Evolutionary conservation across 2,329 filamentous ascomycete species (phyloP).

Genomic region (Colletotrichum destructivum): DNA sequence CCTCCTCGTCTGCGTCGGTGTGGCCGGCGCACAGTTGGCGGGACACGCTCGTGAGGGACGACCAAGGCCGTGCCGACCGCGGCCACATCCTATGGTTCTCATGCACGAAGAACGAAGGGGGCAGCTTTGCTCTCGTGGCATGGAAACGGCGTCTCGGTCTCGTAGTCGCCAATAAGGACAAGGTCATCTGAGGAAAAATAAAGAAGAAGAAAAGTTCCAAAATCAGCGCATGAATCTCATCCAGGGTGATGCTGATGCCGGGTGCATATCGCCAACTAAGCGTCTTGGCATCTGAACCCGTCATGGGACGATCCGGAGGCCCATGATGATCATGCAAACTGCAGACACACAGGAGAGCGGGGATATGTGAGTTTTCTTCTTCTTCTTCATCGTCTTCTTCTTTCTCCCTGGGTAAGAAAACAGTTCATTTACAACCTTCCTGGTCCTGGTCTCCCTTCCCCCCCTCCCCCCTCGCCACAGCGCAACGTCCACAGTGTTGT

Average conservation of each 20-base stretch:
- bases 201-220: too few relatives aligned
- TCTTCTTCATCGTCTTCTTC: too few relatives aligned
- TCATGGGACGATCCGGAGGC: slow-evolving; percentile 7
- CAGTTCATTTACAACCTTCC: slow-evolving; percentile 18
- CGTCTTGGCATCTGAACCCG: slow-evolving; percentile 14
- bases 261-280: not conserved
- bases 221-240: slow-evolving; percentile 17
- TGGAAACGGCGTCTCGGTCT: not conserved
- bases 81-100: not conserved
- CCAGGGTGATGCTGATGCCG: not conserved
- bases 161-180: not conserved
- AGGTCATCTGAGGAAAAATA: slow-evolving; percentile 6
- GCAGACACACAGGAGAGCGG: not conserved
- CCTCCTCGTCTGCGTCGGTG: not conserved
- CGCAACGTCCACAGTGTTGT: slow-evolving; percentile 16
- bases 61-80: slow-evolving; percentile 7
- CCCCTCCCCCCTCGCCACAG: not conserved
- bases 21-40: slow-evolving; percentile 9
- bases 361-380: too few relatives aligned
- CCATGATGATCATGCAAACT: slow-evolving; percentile 9
- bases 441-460: slow-evolving; percentile 20
- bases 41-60: slow-evolving; percentile 8
- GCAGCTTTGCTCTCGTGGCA: not conserved
- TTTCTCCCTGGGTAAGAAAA: not conserved
- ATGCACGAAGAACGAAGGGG: slow-evolving; percentile 2